Evolutionary conservation across 768 basidiomycete species (phyloP).

Genomic region (Fomitopsis pulvina): DNA sequence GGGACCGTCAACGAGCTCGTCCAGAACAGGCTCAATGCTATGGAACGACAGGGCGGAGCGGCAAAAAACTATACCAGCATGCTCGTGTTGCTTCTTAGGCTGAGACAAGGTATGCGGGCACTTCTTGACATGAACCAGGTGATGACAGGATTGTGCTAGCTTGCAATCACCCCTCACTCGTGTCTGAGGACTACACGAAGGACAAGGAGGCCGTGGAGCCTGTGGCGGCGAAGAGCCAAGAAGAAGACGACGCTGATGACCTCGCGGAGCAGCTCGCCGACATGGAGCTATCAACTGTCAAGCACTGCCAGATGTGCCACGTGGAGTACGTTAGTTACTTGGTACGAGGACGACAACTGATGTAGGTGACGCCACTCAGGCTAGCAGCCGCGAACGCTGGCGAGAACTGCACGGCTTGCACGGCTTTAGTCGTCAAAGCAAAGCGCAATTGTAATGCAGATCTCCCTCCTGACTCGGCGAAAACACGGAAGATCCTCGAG

Average conservation of each 20-base stretch:
- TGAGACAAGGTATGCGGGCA: constrained; percentile 71
- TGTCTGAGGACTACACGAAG: constrained; percentile 65
- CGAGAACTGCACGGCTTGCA: constrained; percentile 43
- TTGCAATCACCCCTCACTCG: constrained; percentile 83
- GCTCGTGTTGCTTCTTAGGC: constrained; percentile 64
- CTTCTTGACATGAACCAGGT: background rate
- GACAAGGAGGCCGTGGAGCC: constrained; percentile 78
- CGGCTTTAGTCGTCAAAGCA: constrained; percentile 42
- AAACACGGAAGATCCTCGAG: constrained; percentile 78
- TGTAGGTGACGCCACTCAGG: background rate
- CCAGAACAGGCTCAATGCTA: constrained; percentile 46
- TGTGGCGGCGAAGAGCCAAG: constrained; percentile 42
- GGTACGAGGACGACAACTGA: background rate
- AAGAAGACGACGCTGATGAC: constrained; percentile 55
- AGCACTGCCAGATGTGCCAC: constrained; percentile 78
- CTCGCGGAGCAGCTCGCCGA: constrained; percentile 69
- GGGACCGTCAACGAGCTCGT: constrained; percentile 37
- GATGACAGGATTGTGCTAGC: constrained; percentile 37
- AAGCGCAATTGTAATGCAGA: constrained; percentile 27
- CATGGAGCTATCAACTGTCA: constrained; percentile 49
- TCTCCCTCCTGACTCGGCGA: constrained; percentile 72
- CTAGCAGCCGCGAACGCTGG: constrained; percentile 31
- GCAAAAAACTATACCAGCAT: constrained; percentile 63
- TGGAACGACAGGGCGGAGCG: constrained; percentile 45
- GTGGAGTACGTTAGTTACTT: constrained; percentile 40